phyloP scores from a whole-genome alignment of 1,284 basidiomycete species.

The Rhodotorula mucilaginosa region DNA sequence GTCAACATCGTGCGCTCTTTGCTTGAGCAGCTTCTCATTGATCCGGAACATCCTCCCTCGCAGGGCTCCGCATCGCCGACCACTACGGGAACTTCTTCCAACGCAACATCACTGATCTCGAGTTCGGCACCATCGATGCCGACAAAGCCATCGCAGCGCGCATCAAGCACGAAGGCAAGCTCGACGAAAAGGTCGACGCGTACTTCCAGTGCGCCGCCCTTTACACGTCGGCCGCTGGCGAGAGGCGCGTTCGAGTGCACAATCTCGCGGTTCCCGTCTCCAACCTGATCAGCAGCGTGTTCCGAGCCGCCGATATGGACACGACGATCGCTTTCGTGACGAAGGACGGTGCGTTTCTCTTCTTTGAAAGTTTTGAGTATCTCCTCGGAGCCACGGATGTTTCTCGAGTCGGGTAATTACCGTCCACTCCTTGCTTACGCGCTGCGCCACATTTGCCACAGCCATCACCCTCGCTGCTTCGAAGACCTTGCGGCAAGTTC shows the following conservation, averaged over 20 bases:
- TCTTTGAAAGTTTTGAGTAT: background rate
- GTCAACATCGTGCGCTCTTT: background rate
- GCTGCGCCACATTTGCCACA: constrained; percentile 44
- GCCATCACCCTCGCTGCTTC: constrained; percentile 66
- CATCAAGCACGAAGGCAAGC: constrained; percentile 61
- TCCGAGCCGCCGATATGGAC: constrained; percentile 89
- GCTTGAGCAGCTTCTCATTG: background rate
- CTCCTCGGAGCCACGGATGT: constrained; percentile 7
- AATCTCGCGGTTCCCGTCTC: constrained; percentile 82
- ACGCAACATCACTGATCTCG: constrained; percentile 70
- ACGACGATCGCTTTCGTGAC: constrained; percentile 70
- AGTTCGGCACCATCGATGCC: constrained; percentile 75
- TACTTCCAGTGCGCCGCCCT: constrained; percentile 87
- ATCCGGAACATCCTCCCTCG: background rate
- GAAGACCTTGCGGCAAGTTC: constrained; percentile 69
- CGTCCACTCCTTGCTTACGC: too few relatives aligned
- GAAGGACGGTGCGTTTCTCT: constrained; percentile 66
- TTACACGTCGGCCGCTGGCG: constrained; percentile 76
- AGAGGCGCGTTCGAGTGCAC: constrained; percentile 78
- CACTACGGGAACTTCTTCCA: constrained; percentile 82
- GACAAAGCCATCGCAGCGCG: constrained; percentile 72
- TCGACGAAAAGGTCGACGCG: constrained; percentile 74
- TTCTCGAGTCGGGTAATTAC: background rate
- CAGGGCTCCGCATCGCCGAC: constrained; percentile 68
- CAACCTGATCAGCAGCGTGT: constrained; percentile 83